Base-by-base conservation (phyloP, 306 rosid species). In the Gillenia trifoliata region DNA sequence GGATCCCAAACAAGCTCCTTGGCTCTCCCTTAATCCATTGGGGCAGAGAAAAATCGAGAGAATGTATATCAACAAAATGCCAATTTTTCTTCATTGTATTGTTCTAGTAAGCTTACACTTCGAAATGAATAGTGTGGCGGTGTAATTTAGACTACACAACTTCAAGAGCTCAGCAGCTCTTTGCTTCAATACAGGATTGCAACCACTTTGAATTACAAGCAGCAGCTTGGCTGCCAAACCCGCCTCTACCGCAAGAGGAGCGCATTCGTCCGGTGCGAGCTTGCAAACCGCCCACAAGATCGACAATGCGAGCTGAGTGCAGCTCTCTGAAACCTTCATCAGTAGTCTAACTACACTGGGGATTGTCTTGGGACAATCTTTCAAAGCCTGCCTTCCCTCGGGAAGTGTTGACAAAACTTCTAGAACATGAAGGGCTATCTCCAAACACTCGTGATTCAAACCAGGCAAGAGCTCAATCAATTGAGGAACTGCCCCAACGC, bases 41-140 rank as follows among this genome's bases (percentile, higher is more conserved):
- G 69, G 66, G 36, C 74, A 29, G 47, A 26, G 49, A 71, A 64
- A 50, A 61, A 28, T 64, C 36, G 67, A 33, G 65, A 47, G 49
- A 57, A 68, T 5, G 76, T 50, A 49, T 79, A 79, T 77, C 75
- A 81, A 78, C 85, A 86, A 84, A 71, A 75, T 28, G 40, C 56
- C 72, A 9, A 12, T 11, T 38, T 77, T 8, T 12, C 47, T 80
- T 88, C 88, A 91, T 82, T 83, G 97, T 80, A 91, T 86, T 41
- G 95, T 89, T 50, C 87, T 85, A 34, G 95, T 87, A 71, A 91
- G 97, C 90, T 88, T 91, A 77, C 95, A 91, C 68, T 91, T 88
- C 4, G 97, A 91, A 77, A 91, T 88, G 79, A 92, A 92, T 62
- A 79, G 70, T 19, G 90, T 83, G 31, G 91, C 56, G 10, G 89